A percentile compares a stretch with the other conserved stretches of the same genome.
phyloP scores from a whole-genome alignment of 148 eudicot species.

The Spergularia marina region DNA sequence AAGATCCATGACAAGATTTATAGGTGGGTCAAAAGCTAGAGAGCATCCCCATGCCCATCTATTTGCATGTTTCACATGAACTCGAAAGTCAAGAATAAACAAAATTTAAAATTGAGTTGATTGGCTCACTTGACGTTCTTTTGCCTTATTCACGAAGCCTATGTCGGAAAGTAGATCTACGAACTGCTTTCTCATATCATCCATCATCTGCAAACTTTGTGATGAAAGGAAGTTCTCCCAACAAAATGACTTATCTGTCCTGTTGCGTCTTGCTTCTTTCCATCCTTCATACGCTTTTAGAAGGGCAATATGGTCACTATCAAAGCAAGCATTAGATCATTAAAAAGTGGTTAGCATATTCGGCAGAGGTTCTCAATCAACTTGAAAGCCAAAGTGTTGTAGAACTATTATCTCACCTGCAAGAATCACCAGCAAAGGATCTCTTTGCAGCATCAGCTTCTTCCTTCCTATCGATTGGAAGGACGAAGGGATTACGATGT shows the following conservation, averaged over 20 bases:
- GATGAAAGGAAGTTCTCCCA: conserved; percentile 94
- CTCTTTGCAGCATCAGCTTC: conserved; percentile 97
- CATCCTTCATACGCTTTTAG: conserved; percentile 94
- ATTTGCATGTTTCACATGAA: conserved; percentile 3
- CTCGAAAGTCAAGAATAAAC: not conserved
- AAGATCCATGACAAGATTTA: not conserved
- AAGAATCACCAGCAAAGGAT: conserved; percentile 94
- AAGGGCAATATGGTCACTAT: conserved; percentile 98
- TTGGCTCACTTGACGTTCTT: conserved; percentile 63
- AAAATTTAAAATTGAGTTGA: not conserved
- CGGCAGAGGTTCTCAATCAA: conserved; percentile 8
- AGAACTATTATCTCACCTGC: conserved; percentile 50
- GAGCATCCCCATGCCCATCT: not conserved
- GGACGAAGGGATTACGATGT: conserved; percentile 88
- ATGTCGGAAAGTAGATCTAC: conserved; percentile 74
- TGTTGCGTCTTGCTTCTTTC: conserved; percentile 76
- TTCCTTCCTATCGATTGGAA: conserved; percentile 83
- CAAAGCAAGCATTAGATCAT: conserved; percentile 14
- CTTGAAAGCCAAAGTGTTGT: not conserved
- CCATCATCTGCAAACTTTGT: conserved; percentile 84
- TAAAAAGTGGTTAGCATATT: not conserved
- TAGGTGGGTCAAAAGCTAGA: not conserved
- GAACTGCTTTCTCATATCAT: conserved; percentile 86
- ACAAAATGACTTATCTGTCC: conserved; percentile 67
- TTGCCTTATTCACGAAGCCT: conserved; percentile 89